Evolutionary conservation across 805 yeast species (phyloP).

Genomic region (Metschnikowia baotianmanensis): DNA sequence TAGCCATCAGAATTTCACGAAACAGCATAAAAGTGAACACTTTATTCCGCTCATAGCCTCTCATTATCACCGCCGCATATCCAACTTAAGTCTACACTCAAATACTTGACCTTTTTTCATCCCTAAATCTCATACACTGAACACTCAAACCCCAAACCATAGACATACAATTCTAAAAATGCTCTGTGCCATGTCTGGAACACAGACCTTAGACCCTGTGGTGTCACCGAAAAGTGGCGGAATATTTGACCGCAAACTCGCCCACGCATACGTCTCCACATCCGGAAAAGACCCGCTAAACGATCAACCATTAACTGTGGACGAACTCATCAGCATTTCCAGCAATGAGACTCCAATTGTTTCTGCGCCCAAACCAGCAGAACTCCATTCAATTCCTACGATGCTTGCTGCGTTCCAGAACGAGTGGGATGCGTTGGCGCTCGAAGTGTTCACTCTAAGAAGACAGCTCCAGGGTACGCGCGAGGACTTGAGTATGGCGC

Average conservation of each 20-base stretch:
- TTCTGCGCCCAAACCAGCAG: constrained; percentile 36
- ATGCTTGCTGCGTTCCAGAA: constrained; percentile 72
- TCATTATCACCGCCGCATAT: too few relatives aligned
- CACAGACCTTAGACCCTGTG: constrained; percentile 67
- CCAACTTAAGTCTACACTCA: too few relatives aligned
- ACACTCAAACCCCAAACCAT: too few relatives aligned
- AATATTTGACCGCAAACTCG: constrained; percentile 62
- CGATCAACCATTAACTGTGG: constrained; percentile 54
- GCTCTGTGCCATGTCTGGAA: constrained; percentile 58
- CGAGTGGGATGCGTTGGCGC: constrained; percentile 85
- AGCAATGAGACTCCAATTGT: constrained; percentile 7
- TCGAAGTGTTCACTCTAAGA: constrained; percentile 75
- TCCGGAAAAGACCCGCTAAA: constrained; percentile 75
- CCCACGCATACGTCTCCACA: constrained; percentile 60
- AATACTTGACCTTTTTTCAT: too few relatives aligned
- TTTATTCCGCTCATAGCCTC: too few relatives aligned
- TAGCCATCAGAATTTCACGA: not conserved
- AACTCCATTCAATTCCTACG: constrained; percentile 71
- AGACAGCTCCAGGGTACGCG: constrained; percentile 65
- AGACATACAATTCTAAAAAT: too few relatives aligned
- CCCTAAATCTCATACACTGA: too few relatives aligned
- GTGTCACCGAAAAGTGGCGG: constrained; percentile 69
- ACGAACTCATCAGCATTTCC: constrained; percentile 51
- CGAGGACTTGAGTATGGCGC: constrained; percentile 70
- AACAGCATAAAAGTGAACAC: not conserved